These are phyloP conservation scores for Penicillium sp. DNA, from an alignment of 2,329 filamentous ascomycete species.

Conservation along the genomic window DNA sequence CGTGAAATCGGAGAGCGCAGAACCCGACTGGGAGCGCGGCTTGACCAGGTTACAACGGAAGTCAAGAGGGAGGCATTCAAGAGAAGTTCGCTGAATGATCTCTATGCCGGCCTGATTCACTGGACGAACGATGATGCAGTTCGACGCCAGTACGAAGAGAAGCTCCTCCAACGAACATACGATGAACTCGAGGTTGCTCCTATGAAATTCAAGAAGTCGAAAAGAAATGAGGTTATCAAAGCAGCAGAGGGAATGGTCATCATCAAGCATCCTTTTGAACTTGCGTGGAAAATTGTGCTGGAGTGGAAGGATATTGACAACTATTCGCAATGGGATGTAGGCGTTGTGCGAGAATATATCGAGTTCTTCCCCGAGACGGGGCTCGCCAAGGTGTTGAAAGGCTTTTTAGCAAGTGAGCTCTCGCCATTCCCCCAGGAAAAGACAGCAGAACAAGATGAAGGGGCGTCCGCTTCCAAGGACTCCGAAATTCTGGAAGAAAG, in stretches of 20 bases:
- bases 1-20: slow-evolving; percentile 84
- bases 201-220: slow-evolving; percentile 65
- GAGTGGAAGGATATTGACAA: slow-evolving; percentile 83
- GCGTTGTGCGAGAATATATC: slow-evolving; percentile 77
- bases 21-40: slow-evolving; percentile 79
- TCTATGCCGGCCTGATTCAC: slow-evolving; percentile 83
- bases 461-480: slow-evolving; percentile 33
- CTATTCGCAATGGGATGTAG: slow-evolving; percentile 74
- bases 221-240: slow-evolving; percentile 71
- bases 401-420: slow-evolving; percentile 77
- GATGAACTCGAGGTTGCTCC: slow-evolving; percentile 73
- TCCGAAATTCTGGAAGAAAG: slow-evolving; percentile 38
- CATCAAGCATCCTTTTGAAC: slow-evolving; percentile 84
- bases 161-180: slow-evolving; percentile 76
- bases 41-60: slow-evolving; percentile 80
- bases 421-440: slow-evolving; percentile 72
- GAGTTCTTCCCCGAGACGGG: slow-evolving; percentile 81
- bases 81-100: slow-evolving; percentile 72
- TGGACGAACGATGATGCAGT: slow-evolving; percentile 88
- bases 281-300: slow-evolving; percentile 88
- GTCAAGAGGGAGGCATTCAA: slow-evolving; percentile 83
- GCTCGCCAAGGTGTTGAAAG: slow-evolving; percentile 76
- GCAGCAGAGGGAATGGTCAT: slow-evolving; percentile 92
- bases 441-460: slow-evolving; percentile 50
- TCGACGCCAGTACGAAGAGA: slow-evolving; percentile 85